Percentiles rank a stretch among this genome's conserved stretches.
These are phyloP conservation scores for Sugiyamaella castrensis DNA, from an alignment of 1,139 yeast genomes.

Conservation along the genomic window DNA sequence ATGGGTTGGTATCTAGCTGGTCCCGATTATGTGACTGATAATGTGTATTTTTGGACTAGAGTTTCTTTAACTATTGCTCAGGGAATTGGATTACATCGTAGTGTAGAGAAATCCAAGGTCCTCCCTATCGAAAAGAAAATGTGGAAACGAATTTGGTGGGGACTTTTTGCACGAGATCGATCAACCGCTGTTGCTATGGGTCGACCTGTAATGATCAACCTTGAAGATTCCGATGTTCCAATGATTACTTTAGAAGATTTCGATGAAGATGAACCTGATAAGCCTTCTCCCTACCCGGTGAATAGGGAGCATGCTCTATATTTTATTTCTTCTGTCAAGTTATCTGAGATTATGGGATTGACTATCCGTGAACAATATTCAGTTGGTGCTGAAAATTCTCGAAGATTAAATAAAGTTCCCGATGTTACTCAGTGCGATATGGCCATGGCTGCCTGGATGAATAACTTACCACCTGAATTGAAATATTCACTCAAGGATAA, in stretches of 20 bases:
- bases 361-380: constrained; percentile 70
- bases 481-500: constrained; percentile 60
- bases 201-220: constrained; percentile 64
- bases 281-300: constrained; percentile 45
- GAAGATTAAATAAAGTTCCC: constrained; percentile 47
- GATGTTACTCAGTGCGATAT: constrained; percentile 71
- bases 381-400: constrained; percentile 60
- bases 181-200: constrained; percentile 75
- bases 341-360: constrained; percentile 72
- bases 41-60: constrained; percentile 74
- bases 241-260: constrained; percentile 68
- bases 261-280: constrained; percentile 53
- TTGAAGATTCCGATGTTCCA: constrained; percentile 76
- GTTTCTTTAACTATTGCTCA: constrained; percentile 73
- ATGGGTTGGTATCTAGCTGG: constrained; percentile 77
- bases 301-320: constrained; percentile 51
- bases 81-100: constrained; percentile 73
- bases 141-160: constrained; percentile 81
- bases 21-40: constrained; percentile 72
- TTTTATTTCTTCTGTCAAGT: constrained; percentile 62
- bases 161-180: constrained; percentile 68
- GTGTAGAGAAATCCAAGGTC: constrained; percentile 33
- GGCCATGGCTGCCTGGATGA: constrained; percentile 78
- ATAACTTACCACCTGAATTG: constrained; percentile 61
- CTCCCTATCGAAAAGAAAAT: constrained; percentile 51